Conservation (phyloP, 1,284 basidiomycete species). For the Vanrija humicola region DNA sequence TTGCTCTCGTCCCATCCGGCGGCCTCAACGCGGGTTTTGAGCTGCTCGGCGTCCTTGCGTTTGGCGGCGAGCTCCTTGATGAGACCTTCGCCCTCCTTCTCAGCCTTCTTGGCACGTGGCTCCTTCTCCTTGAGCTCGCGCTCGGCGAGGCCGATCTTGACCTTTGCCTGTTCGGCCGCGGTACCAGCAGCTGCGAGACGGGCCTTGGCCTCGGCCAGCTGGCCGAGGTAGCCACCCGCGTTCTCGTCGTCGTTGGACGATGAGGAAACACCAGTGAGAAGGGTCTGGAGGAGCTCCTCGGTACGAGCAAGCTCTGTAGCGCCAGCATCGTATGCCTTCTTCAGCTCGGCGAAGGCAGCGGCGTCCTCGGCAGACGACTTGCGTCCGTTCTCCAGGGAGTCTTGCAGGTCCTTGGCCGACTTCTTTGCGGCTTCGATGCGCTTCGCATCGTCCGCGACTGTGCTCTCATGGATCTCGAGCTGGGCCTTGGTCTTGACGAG, state of each 20-base stretch:
- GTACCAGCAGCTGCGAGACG: conserved; percentile 71
- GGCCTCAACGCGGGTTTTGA: conserved; percentile 57
- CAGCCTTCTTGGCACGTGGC: conserved; percentile 75
- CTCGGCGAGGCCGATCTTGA: conserved; percentile 73
- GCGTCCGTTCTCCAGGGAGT: conserved; percentile 58
- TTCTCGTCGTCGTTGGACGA: conserved; percentile 54
- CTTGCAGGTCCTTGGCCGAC: conserved; percentile 62
- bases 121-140: conserved; percentile 77
- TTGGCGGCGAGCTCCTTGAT: conserved; percentile 64
- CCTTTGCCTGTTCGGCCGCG: conserved; percentile 78
- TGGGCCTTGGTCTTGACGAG: conserved; percentile 85
- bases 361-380: conserved; percentile 56
- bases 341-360: conserved; percentile 51
- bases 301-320: conserved; percentile 65
- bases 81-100: conserved; percentile 72
- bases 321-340: conserved; percentile 61
- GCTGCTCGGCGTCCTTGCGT: conserved; percentile 60
- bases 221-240: conserved; percentile 93
- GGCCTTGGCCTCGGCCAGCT: conserved; percentile 82
- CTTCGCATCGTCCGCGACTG: conserved; percentile 74
- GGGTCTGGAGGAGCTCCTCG: conserved; percentile 92
- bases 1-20: conserved; percentile 77
- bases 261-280: conserved; percentile 83
- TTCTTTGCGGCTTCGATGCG: conserved; percentile 58
- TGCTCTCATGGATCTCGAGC: conserved; percentile 73